A percentile compares a stretch with the other conserved stretches of the same genome.
These are phyloP conservation scores for Calycina herbarum DNA, from an alignment of 2,329 filamentous ascomycete species.

Conservation along the genomic window DNA sequence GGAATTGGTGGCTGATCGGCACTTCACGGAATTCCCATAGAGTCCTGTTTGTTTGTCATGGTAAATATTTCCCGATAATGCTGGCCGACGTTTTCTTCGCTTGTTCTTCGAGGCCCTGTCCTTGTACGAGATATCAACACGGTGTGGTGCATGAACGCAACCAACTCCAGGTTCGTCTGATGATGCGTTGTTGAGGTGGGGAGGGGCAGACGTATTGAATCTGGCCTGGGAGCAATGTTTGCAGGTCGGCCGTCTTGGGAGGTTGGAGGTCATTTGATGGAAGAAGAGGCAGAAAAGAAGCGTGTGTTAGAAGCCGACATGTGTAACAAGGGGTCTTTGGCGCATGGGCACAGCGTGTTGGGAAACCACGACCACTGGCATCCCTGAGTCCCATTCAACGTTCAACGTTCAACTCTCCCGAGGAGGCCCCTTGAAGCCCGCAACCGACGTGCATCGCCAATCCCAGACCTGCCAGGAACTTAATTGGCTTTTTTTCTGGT, in stretches of 20 bases:
- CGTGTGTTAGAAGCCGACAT: background rate
- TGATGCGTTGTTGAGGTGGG: background rate
- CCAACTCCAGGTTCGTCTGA: background rate
- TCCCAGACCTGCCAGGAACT: no score
- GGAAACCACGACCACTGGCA: background rate
- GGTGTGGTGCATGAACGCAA: background rate
- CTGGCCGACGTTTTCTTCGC: background rate
- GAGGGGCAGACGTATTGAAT: background rate
- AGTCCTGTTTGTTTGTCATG: background rate
- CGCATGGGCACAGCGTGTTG: background rate
- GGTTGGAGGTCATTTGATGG: slow-evolving; percentile 1
- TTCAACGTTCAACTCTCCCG: background rate
- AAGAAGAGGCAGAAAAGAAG: background rate
- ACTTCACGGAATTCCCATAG: background rate
- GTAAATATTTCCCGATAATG: slow-evolving; percentile 2
- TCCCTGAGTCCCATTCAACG: background rate
- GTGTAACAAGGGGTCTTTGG: background rate
- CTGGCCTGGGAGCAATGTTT: background rate
- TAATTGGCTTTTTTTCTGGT: no score
- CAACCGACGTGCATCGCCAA: no score
- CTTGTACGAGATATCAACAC: background rate
- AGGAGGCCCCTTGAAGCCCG: background rate
- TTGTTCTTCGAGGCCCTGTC: background rate
- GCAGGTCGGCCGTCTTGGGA: background rate
- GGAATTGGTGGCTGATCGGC: slow-evolving; percentile 3